A percentile compares a stretch with the other conserved stretches of the same genome.
These are phyloP conservation scores for Metschnikowia gelsemii DNA, from an alignment of 805 yeast species.

Conservation along the genomic window DNA sequence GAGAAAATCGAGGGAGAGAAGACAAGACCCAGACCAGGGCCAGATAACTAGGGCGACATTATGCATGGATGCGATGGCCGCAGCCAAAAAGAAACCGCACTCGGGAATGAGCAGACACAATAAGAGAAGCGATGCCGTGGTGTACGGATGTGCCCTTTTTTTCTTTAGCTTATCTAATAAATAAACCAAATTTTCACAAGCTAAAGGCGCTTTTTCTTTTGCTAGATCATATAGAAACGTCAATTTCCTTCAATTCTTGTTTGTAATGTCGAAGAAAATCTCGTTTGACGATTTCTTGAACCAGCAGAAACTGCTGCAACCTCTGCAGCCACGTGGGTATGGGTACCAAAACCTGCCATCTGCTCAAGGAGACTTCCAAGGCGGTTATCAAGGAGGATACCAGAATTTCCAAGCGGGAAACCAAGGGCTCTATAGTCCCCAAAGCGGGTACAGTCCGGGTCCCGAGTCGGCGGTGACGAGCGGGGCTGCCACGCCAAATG, in stretches of 20 bases:
- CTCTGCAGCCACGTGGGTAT: constrained; percentile 31
- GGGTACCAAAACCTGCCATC: constrained; percentile 15
- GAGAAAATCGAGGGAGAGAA: too few relatives aligned
- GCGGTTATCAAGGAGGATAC: constrained; percentile 10
- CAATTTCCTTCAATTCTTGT: neutral
- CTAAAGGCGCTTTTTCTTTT: constrained; percentile 6
- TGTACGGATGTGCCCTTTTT: constrained; percentile 14
- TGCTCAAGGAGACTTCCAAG: constrained; percentile 17
- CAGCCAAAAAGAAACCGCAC: constrained; percentile 1
- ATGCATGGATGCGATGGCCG: neutral
- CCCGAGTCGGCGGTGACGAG: constrained; percentile 25
- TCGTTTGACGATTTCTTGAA: constrained; percentile 55
- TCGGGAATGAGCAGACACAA: neutral
- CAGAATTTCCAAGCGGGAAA: constrained; percentile 13
- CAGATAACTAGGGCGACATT: too few relatives aligned
- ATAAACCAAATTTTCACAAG: too few relatives aligned
- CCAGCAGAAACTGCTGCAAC: constrained; percentile 38
- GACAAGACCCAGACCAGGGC: too few relatives aligned
- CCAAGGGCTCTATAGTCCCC: constrained; percentile 7
- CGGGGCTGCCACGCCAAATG: constrained; percentile 38
- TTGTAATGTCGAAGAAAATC: constrained; percentile 28
- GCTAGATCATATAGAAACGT: neutral
- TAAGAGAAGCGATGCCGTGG: constrained; percentile 6
- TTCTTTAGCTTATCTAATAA: neutral
- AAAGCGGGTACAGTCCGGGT: constrained; percentile 16